Evolutionary conservation across 1,284 basidiomycete genomes (phyloP), one percentile per base, ranked within the genome.

Genomic region (Volvariella surrecta): DNA sequence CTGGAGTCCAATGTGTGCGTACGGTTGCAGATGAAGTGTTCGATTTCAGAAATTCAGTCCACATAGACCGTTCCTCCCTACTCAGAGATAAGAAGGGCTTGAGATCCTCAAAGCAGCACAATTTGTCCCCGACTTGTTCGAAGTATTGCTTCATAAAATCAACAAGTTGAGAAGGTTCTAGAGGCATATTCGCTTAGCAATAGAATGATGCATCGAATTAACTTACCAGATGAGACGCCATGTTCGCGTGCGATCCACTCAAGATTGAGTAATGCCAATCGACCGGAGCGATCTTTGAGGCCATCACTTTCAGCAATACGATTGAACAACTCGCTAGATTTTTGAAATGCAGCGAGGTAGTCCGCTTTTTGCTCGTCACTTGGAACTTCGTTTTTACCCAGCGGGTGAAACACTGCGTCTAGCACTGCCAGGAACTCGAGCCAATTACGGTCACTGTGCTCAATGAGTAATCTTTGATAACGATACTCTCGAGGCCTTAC

Each of bases 81-180:
- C 70, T 61, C 3, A 84, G 60, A 6, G 56, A 53, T 16, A 78
- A 59, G 55, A 84, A 91, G 3, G 78, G 76, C 49, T 71, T 71
- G 37, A 95, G 63, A 53, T 95, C 91, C 60, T 93, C 89, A 49
- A 80, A 89, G 58, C 88, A 91, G 58, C 85, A 89, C 3, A 81
- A 68, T 60, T 92, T 95, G 57, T 80, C 76, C 9, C 84, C 82
- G 54, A 91, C 79, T 45, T 66, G 67, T 32, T 75, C 66, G 54
- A 90, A 80, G 58, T 94, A 95, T 38, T 70, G 62, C 52, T 76
- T 67, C 57, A 86, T 62, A 45, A 79, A 62, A 16, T 56, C 57
- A 21, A 70, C 53, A 47, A 80, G 53, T 17, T 62, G 62, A 18
- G 51, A 52, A 32, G 68, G 46, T 50, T 80, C 78, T 79, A 49